Evolutionary conservation across 768 basidiomycete species (phyloP), one percentile per base, ranked within the genome.

Genomic region (Crepidotus variabilis): DNA sequence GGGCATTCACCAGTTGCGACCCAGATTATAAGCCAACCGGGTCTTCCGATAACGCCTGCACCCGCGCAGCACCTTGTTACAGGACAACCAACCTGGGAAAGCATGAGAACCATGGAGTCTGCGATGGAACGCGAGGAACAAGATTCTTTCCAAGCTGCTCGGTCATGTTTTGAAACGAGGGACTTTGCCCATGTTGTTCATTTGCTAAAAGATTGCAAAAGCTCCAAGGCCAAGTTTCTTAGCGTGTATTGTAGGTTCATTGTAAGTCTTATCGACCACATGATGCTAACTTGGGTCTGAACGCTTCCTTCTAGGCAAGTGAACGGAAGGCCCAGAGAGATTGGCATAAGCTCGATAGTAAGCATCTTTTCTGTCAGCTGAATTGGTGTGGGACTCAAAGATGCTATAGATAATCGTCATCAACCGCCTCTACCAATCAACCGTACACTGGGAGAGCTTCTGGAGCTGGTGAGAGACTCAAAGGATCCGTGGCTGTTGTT

Each of bases 401-500:
- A 48, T 48, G 53, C 24, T 11, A 23, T 7, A 91, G 90, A 81
- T 65, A 85, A 84, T 64, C 83, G 86, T 45, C 80, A 85, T 59
- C 87, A 90, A 62, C 84, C 86, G 10, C 78, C 84, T 1, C 71
- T 79, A 24, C 87, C 91, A 11, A 75, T 87, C 33, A 92, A 92
- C 59, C 67, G 74, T 22, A 75, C 75, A 13, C 66, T 91, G 3
- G 70, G 76, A 28, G 77, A 80, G 13, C 75, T 95, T 21, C 75
- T 94, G 2, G 80, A 79, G 45, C 67, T 76, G 28, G 83, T 94
- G 8, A 72, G 77, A 48, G 73, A 80, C 62, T 71, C 75, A 3
- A 78, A 74, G 5, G 92, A 97, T 68, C 89, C 94, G 2, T 96
- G 89, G 82, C 70, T 92, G 13, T 71, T 94, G 6, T 95, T 92